Conservation (phyloP, 768 basidiomycete species). For the Boletus huronensis region DNA sequence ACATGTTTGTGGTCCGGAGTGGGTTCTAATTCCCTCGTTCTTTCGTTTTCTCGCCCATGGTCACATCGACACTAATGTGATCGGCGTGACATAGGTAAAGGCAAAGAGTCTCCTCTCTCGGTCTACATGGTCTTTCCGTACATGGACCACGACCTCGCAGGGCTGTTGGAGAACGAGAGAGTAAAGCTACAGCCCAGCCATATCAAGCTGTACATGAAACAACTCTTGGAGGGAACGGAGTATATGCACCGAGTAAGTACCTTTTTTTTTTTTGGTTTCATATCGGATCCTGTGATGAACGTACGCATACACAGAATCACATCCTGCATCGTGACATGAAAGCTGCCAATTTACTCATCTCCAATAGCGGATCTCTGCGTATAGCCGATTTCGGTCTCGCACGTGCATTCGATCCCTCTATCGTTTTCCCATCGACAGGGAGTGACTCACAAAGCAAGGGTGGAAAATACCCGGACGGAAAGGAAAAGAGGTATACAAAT, state of each 20-base stretch:
- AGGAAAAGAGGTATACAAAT: conserved; percentile 83
- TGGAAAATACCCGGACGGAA: conserved; percentile 39
- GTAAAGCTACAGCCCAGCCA: conserved; percentile 79
- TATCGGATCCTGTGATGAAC: conserved; percentile 3
- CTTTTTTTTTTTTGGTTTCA: background rate
- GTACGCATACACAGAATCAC: conserved; percentile 61
- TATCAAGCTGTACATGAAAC: conserved; percentile 95
- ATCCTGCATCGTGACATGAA: conserved; percentile 99
- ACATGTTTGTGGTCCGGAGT: conserved; percentile 90
- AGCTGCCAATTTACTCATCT: conserved; percentile 93
- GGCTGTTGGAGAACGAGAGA: conserved; percentile 86
- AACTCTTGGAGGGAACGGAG: conserved; percentile 92
- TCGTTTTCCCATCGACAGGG: conserved; percentile 31
- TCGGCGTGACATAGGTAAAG: conserved; percentile 33
- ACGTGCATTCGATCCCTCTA: conserved; percentile 62
- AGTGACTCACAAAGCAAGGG: conserved; percentile 19
- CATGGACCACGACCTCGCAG: conserved; percentile 99
- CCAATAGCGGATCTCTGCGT: conserved; percentile 75
- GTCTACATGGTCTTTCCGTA: conserved; percentile 99
- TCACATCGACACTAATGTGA: background rate
- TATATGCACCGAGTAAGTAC: conserved; percentile 87
- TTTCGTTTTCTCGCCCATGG: background rate
- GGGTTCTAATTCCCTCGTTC: conserved; percentile 25
- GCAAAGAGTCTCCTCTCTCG: conserved; percentile 65
- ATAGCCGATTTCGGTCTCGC: conserved; percentile 98